These are phyloP conservation scores for Sporothrix mexicana DNA, from an alignment of 2,329 filamentous ascomycete genomes.

Conservation along the genomic window DNA sequence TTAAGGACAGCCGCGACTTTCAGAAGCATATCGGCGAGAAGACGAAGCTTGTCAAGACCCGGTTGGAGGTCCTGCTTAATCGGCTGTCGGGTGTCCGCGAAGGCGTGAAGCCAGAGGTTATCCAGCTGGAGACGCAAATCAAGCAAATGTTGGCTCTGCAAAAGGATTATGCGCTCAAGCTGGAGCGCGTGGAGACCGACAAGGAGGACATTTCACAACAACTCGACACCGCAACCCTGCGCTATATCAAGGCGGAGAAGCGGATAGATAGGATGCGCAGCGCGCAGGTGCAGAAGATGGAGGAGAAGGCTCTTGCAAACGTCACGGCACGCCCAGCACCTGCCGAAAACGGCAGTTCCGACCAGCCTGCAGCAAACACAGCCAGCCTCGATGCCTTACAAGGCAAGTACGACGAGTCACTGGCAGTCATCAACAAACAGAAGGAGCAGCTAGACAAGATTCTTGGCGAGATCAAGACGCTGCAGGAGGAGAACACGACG, in stretches of 20 bases:
- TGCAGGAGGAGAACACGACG: slow-evolving; percentile 80
- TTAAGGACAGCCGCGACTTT: slow-evolving; percentile 73
- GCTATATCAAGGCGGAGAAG: slow-evolving; percentile 95
- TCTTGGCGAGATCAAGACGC: slow-evolving; percentile 73
- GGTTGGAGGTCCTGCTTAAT: slow-evolving; percentile 71
- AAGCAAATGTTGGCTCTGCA: slow-evolving; percentile 77
- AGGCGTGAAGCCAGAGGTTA: slow-evolving; percentile 68
- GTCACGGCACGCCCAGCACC: slow-evolving; percentile 55
- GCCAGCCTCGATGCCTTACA: slow-evolving; percentile 70
- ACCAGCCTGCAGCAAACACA: slow-evolving; percentile 55
- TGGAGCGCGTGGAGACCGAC: slow-evolving; percentile 76
- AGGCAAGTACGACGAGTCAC: slow-evolving; percentile 75
- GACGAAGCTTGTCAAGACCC: slow-evolving; percentile 75
- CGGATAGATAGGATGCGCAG: slow-evolving; percentile 90
- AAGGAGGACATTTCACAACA: slow-evolving; percentile 86
- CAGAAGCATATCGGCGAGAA: slow-evolving; percentile 79
- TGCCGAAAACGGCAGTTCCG: slow-evolving; percentile 59
- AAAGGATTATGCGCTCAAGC: slow-evolving; percentile 77
- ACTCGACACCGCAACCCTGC: slow-evolving; percentile 83
- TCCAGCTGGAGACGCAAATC: slow-evolving; percentile 75
- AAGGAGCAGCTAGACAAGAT: slow-evolving; percentile 86
- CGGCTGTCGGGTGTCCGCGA: slow-evolving; percentile 59
- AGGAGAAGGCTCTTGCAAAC: slow-evolving; percentile 82
- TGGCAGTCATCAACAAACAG: slow-evolving; percentile 77
- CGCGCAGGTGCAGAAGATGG: slow-evolving; percentile 85